Conservation (phyloP, 257 asterid species). For the Forsythia viridissima region DNA sequence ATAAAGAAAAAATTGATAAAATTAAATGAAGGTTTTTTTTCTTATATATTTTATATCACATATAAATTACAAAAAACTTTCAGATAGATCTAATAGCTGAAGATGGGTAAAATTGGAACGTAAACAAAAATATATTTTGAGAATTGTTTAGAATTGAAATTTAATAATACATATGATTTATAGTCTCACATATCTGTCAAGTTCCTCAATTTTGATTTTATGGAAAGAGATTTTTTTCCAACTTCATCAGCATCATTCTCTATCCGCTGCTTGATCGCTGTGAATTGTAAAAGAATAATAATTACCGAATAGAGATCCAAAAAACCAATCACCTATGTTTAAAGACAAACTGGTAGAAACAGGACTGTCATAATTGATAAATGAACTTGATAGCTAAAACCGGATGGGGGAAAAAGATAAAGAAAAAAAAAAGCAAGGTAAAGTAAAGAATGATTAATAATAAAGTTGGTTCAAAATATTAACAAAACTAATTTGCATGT, state of each 20-base stretch:
- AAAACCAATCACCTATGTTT: slow-evolving; percentile 1
- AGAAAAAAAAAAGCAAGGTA: background rate
- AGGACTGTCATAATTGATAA: background rate
- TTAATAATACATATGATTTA: slow-evolving; percentile 21
- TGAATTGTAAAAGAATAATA: slow-evolving; percentile 19
- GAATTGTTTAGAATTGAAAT: slow-evolving; percentile 17
- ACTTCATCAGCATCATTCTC: slow-evolving; percentile 99
- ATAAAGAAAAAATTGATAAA: no score
- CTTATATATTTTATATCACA: no score
- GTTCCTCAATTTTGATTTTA: slow-evolving; percentile 85
- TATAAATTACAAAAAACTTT: no score
- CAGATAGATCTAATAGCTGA: no score
- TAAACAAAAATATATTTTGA: slow-evolving; percentile 15
- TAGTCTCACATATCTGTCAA: slow-evolving; percentile 77
- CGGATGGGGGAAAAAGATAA: background rate
- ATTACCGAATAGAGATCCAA: slow-evolving; percentile 18
- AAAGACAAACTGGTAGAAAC: background rate
- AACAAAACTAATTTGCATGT: background rate
- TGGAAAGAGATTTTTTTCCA: slow-evolving; percentile 77
- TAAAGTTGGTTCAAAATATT: background rate
- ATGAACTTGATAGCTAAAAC: slow-evolving; percentile 11
- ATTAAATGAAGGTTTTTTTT: no score
- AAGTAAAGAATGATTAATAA: background rate
- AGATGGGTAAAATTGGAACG: no score
- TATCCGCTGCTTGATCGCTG: slow-evolving; percentile 95